Evolutionary conservation across 1,139 yeast genomes (phyloP), one percentile per base, ranked within the genome.

Genomic region (Sugiyamaella novakii): DNA sequence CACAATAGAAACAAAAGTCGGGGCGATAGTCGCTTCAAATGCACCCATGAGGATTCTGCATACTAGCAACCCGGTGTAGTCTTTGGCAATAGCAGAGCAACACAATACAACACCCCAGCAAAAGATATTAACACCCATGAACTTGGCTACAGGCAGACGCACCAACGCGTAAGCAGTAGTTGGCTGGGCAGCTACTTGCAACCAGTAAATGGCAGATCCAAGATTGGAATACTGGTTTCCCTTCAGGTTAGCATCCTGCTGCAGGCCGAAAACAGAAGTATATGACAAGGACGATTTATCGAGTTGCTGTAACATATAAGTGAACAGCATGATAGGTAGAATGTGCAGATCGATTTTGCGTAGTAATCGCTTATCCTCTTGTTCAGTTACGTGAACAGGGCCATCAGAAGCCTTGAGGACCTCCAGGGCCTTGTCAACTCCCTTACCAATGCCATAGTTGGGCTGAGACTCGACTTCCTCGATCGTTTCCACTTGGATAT

Each of bases 201-300:
- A 81, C 54, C 76, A 70, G 57, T 77, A 77, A 62, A 83, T 81
- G 29, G 80, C 75, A 0, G 87, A 80, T n/a, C 81, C 79, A 42
- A 79, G 67, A 77, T 85, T 80, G 27, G 75, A 71, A 59, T 71
- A 76, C 46, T 74, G 71, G 45, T 70, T 62, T 3, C 74, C 75
- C 10, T 61, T 57, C 36, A 66, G 59, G 43, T 73, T 54, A 15
- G 63, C 59, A 51, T 74, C 69, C 3, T 65, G 58, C 49, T 68
- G 69, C 51, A 83, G 70, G 1, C 86, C 87, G 69, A 81, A 71
- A 45, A 84, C 75, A 0, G 85, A 73, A 3, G 87, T 86, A 57
- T 77, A 79, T 8, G 83, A 73, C 24, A 75, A 75, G 4, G 85
- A 69, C n/a, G 76, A 67, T 58, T 83, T 83, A 64, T 83, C 89